Conservation (phyloP, 2,329 filamentous ascomycete species). For the Colletotrichum godetiae region DNA sequence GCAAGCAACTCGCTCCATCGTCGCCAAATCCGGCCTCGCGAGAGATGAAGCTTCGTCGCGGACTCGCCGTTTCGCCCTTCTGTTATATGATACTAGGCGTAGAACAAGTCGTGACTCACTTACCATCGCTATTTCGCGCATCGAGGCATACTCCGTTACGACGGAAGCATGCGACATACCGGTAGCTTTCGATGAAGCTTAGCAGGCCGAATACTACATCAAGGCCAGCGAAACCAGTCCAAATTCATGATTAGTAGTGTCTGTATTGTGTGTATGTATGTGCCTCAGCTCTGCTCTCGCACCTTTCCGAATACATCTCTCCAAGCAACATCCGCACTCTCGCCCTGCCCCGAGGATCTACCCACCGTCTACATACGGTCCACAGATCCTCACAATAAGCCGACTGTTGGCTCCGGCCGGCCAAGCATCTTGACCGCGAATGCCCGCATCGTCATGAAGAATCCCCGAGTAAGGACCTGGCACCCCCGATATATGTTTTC, state of each 20-base stretch:
- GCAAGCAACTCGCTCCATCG: constrained; percentile 27
- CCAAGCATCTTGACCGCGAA: background rate
- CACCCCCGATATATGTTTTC: background rate
- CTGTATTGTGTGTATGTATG: constrained; percentile 18
- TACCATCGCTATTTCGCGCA: background rate
- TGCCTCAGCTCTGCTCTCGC: constrained; percentile 24
- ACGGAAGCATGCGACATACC: background rate
- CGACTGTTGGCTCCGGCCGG: background rate
- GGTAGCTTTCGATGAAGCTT: background rate
- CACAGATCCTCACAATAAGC: background rate
- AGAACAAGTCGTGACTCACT: background rate
- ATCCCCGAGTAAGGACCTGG: background rate
- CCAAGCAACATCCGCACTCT: constrained; percentile 16
- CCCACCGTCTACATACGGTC: background rate
- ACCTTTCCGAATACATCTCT: constrained; percentile 9
- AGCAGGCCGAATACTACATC: background rate
- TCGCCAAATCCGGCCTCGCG: background rate
- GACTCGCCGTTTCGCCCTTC: background rate
- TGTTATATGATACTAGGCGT: background rate
- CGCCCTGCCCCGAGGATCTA: background rate
- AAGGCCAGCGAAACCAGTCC: background rate
- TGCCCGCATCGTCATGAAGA: background rate
- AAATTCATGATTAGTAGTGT: constrained; percentile 17
- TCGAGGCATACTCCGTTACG: background rate
- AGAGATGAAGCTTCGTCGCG: background rate